Evolutionary conservation across 176 grass and related monocot species (phyloP), one percentile per base, ranked within the genome.

Genomic region (Eleusine coracana): DNA sequence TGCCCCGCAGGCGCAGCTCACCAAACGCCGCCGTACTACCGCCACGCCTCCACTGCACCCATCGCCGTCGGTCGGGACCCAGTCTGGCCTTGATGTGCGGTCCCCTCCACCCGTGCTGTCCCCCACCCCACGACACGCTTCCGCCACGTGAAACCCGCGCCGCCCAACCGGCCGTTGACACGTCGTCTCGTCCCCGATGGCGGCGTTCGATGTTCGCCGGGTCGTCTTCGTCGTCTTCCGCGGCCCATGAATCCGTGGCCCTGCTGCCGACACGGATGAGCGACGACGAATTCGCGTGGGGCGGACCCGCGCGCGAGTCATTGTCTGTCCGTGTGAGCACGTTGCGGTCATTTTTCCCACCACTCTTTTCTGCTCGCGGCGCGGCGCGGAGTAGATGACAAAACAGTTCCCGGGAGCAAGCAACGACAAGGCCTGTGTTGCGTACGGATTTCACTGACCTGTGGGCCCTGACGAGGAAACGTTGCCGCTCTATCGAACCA

Each of bases 91-190:
- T 71, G 71, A 54, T 34, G 62, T n/a, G 38, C 59, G 48, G 77
- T 38, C 63, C 63, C 78, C 23, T 1, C 16, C 56, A 38, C 76
- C 70, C 80, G 77, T 66, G 89, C 76, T 87, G 89, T 76, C 70
- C 76, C 85, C 85, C 71, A 49, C 81, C 45, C 56, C 65, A 87
- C 77, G 81, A 87, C 89, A 91, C 85, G 76, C 25, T 78, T 71
- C 56, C 85, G 52, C 52, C 74, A 90, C 84, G 74, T 82, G 79
- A 86, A 86, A 86, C 73, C 37, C 0, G 37, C n/a, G 20, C 5
- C 67, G 25, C 25, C 68, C 68, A 68, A 73, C 72, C 0, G n/a
- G 6, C 3, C 50, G 23, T 51, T 85, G 84, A 82, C 79, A 83
- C 84, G 72, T 77, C 66, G 50, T 3, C 54, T 6, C 5, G 1